Base-by-base conservation (phyloP, 163 green algal species). In the Chlamydomonas reinhardtii region DNA sequence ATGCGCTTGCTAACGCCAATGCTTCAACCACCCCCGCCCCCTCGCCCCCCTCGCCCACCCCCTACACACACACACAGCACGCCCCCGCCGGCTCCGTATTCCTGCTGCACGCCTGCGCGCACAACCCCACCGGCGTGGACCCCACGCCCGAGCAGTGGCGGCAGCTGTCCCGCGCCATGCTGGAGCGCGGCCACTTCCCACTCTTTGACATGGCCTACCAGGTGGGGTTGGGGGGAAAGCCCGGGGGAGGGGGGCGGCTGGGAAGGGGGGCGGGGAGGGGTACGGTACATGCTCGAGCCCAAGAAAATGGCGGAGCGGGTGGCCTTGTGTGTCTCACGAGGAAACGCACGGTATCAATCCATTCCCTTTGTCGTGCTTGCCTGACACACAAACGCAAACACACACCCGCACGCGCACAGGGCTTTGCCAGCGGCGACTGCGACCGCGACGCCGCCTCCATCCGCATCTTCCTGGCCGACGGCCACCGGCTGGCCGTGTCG, bases 191-290 rank as follows among this genome's bases (percentile, higher is more conserved):
- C 29, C 94, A 96, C 83, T 96, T 98, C 83, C 90, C 96, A 22
- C 95, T 98, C 87, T 98, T 99, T 77, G 96, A 99, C 93, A 97
- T 96, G 90, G 96, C 96, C 0, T 99, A 98, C 89, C 94, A 96
- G 94, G 94, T 94, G 48, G 11, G n/a, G n/a, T n/a, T n/a, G n/a
- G n/a, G n/a, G n/a, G n/a, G n/a, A n/a, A n/a, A n/a, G n/a, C n/a
- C n/a, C n/a, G n/a, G n/a, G n/a, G n/a, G 76, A 2, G 19, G 34
- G 1, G 2, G 69, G 69, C 29, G 65, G 65, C 0, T n/a, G 65
- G 4, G 29, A 4, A 39, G 29, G 29, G 65, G 3, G n/a, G 65
- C 0, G 14, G 17, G 65, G 29, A 2, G 65, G 65, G 29, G n/a
- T 4, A n/a, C 14, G 65, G 65, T 6, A 37, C 19, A 14, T 48